A percentile compares a stretch with the other conserved stretches of the same genome.
Conservation (phyloP, 306 rosid species). For the Alnus glutinosa region DNA sequence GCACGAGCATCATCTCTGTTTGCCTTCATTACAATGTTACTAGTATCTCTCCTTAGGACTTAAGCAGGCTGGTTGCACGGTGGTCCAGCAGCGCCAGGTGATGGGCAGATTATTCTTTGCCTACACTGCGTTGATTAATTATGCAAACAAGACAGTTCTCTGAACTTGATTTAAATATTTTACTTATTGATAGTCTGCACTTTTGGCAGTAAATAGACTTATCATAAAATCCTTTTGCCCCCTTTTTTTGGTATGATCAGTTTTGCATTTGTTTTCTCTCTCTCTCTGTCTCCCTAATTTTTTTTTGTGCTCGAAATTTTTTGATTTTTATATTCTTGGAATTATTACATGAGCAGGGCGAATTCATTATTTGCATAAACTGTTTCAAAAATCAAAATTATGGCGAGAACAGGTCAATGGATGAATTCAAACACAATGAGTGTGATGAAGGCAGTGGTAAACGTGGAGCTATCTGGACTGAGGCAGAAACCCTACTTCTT, state of each 20-base stretch:
- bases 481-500: slow-evolving; percentile 81
- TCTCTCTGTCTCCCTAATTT: background rate
- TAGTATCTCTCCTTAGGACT: background rate
- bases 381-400: slow-evolving; percentile 68
- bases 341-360: slow-evolving; percentile 54
- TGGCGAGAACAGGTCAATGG: slow-evolving; percentile 67
- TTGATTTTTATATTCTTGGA: slow-evolving; percentile 15
- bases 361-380: slow-evolving; percentile 52
- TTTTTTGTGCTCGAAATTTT: slow-evolving; percentile 1
- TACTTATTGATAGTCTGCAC: background rate
- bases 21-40: background rate
- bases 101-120: background rate
- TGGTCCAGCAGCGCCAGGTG: background rate
- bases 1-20: background rate
- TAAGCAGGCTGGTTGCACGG: background rate
- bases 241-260: background rate
- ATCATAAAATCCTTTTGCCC: background rate
- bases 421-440: slow-evolving; percentile 56
- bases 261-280: background rate
- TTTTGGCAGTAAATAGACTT: background rate
- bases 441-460: slow-evolving; percentile 40
- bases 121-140: background rate
- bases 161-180: background rate
- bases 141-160: background rate
- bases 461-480: slow-evolving; percentile 68